A percentile compares a stretch with the other conserved stretches of the same genome.
phyloP scores from a whole-genome alignment of 768 basidiomycete genomes.

The Cystobasidium onofrii region DNA sequence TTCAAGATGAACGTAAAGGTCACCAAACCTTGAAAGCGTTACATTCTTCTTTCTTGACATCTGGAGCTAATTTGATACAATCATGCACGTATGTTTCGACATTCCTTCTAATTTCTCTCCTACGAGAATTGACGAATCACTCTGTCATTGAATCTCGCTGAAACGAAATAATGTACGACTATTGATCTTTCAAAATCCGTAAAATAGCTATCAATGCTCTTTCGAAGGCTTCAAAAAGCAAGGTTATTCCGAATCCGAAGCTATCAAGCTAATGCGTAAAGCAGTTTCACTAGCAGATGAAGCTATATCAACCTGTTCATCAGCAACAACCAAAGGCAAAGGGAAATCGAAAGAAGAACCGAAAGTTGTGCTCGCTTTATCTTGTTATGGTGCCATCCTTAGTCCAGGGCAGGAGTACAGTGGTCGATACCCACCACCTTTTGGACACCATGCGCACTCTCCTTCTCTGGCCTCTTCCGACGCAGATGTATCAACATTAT shows the following conservation, averaged over 20 bases:
- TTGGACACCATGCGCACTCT: not conserved
- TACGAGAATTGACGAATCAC: not conserved
- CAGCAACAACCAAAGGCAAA: not conserved
- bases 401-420: constrained; percentile 17
- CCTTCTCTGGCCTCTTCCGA: not conserved
- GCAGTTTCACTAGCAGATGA: constrained; percentile 11
- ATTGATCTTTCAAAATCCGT: not conserved
- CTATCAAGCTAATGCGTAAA: not conserved
- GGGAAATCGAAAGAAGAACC: not conserved
- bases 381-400: constrained; percentile 18
- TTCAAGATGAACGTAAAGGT: not conserved
- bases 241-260: not conserved
- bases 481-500: no score
- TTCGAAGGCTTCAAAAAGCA: constrained; percentile 8
- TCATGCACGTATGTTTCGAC: constrained; percentile 3
- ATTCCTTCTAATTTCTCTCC: not conserved
- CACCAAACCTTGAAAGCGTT: constrained; percentile 8
- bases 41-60: constrained; percentile 3
- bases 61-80: constrained; percentile 16
- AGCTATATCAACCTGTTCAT: not conserved
- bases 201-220: constrained; percentile 8
- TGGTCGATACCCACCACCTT: constrained; percentile 6
- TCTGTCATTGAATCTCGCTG: no score
- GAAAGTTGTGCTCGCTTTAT: constrained; percentile 7
- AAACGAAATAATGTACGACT: no score